These are phyloP conservation scores for Cyclotella sp. DNA, from an alignment of 108 stramenopile genomes.

Conservation along the genomic window DNA sequence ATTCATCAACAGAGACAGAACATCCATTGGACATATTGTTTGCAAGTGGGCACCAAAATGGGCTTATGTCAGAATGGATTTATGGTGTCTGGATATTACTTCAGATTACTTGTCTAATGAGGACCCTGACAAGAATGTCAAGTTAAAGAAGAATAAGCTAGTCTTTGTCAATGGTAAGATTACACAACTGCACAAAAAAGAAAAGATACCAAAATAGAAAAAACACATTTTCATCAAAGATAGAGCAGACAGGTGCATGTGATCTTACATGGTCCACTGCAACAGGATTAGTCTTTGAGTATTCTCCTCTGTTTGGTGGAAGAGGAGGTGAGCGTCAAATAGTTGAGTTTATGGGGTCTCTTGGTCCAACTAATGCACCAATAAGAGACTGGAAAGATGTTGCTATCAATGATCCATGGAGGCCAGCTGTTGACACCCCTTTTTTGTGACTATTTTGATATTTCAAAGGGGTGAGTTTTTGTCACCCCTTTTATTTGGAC, in stretches of 20 bases:
- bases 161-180: constrained; percentile 23
- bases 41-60: constrained; percentile 28
- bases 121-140: not conserved
- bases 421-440: no score
- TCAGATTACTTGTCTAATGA: not conserved
- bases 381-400: constrained; percentile 14
- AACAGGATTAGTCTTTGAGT: constrained; percentile 14
- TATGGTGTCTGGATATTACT: constrained; percentile 12
- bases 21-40: constrained; percentile 5
- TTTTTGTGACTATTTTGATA: no score
- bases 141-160: not conserved
- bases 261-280: constrained; percentile 8
- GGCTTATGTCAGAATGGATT: constrained; percentile 13
- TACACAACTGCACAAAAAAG: not conserved
- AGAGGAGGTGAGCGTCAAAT: not conserved
- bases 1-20: constrained; percentile 10
- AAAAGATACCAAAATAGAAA: constrained; percentile 11
- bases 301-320: constrained; percentile 13
- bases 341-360: not conserved
- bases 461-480: no score
- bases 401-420: not conserved
- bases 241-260: not conserved
- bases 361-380: constrained; percentile 12
- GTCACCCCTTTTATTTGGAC: no score
- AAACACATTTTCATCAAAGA: constrained; percentile 14